phyloP scores from a whole-genome alignment of 305 asterid genomes.

The Rubia tinctorum region DNA sequence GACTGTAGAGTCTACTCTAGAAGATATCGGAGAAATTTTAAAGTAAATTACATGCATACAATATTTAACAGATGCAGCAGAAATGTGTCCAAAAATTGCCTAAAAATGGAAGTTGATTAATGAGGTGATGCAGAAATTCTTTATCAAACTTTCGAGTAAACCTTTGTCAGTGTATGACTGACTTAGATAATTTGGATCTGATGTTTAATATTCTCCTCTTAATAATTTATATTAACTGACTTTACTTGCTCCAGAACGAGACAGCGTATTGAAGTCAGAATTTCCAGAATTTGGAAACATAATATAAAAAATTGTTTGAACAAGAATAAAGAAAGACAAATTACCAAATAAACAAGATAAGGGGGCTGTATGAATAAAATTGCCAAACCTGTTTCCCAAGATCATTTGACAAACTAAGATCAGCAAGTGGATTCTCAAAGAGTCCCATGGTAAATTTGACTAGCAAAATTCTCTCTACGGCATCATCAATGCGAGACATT shows the following conservation, averaged over 20 bases:
- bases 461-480: conserved; percentile 69
- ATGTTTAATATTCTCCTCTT: background rate
- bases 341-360: background rate
- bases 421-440: conserved; percentile 84
- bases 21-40: background rate
- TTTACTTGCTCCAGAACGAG: background rate
- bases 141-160: background rate
- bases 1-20: background rate
- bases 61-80: background rate
- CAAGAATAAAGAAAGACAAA: background rate
- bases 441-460: conserved; percentile 88
- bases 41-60: background rate
- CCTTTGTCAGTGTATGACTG: background rate
- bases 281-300: background rate
- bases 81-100: background rate
- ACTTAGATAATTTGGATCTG: background rate
- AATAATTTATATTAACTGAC: background rate
- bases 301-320: background rate
- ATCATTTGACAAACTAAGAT: conserved; percentile 70
- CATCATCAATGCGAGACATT: conserved; percentile 81
- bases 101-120: background rate
- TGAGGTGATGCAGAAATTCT: background rate
- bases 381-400: conserved; percentile 70
- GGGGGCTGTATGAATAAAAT: background rate
- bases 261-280: background rate